Base-by-base conservation (phyloP, 495 filamentous ascomycete species). In the Pyronema omphalodes region DNA sequence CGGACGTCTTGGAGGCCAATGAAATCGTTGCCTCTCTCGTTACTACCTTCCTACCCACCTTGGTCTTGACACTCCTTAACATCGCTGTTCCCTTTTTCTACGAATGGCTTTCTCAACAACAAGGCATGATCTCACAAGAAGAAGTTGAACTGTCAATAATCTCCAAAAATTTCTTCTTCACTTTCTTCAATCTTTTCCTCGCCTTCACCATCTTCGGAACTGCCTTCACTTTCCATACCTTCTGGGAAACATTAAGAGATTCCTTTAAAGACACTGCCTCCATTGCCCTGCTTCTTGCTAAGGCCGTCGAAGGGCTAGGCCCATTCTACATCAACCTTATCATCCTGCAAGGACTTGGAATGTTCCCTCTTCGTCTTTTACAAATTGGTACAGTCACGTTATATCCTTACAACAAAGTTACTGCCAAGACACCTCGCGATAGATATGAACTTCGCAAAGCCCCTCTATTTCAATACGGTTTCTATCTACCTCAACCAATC, bases 121-220 rank as follows among this genome's bases (percentile, higher is more conserved):
- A 99, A 72, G 91, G 91, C 55, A 88, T 94, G 82, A 82, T 91
- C 51, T 95, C 91, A 0, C 85, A 84, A 59, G 84, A 83, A 19
- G 93, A 99, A 54, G 78, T 96, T n/a, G 93, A 95, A 62, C 75
- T 96, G 8, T 95, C 89, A 7, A 72, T 87, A 40, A 88, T 96
- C 64, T 93, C 86, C 54, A 99, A 99, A 72, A 99, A 95, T 64
- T 99, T 95, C 70, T 95, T 95, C 75, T 99, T 96, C 68, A 86
- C 83, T 35, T 99, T 99, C 71, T 95, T 96, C 77, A 99, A 99
- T 70, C 80, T 95, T 18, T 99, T 99, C 70, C 72, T 96, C 51
- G 75, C 95, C 44, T 95, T 95, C 65, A 94, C 91, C 2, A 78
- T 93, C 23, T 83, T 93, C 44, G 86, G 88, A 48, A 86, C 88